Evolutionary conservation across 1,284 basidiomycete species (phyloP).

Genomic region (Papiliotrema nemorosa): DNA sequence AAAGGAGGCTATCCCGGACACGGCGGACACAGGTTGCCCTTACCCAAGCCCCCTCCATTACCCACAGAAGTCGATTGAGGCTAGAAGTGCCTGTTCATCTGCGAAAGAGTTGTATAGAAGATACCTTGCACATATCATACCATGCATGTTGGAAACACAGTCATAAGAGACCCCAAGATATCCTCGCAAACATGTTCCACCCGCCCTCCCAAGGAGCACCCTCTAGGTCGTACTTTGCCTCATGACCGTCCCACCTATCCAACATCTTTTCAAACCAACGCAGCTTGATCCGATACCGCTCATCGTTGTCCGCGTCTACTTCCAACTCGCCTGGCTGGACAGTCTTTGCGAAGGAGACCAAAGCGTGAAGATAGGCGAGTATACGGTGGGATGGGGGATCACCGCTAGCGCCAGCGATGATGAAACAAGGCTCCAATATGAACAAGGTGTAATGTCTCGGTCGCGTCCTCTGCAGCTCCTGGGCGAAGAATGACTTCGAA

Average conservation of each 20-base stretch:
- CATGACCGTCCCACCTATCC: slow-evolving; percentile 14
- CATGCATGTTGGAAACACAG: not conserved
- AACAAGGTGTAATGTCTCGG: slow-evolving; percentile 34
- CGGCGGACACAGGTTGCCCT: not conserved
- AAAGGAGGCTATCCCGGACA: not conserved
- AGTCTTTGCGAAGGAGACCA: slow-evolving; percentile 17
- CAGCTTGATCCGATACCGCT: slow-evolving; percentile 17
- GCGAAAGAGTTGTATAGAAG: not conserved
- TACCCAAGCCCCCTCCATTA: slow-evolving; percentile 3
- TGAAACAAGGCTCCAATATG: slow-evolving; percentile 30
- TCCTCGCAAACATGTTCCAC: slow-evolving; percentile 25
- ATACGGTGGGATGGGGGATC: slow-evolving; percentile 2
- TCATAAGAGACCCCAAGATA: slow-evolving; percentile 26
- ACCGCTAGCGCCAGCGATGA: slow-evolving; percentile 18
- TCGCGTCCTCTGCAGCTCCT: slow-evolving; percentile 22
- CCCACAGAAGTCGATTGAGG: not conserved
- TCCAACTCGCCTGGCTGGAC: slow-evolving; percentile 25
- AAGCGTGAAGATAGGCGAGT: slow-evolving; percentile 9
- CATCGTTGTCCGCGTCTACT: slow-evolving; percentile 22
- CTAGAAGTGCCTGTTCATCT: slow-evolving; percentile 21
- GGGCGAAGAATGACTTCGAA: slow-evolving; percentile 17
- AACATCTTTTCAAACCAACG: slow-evolving; percentile 29
- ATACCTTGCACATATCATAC: slow-evolving; percentile 3
- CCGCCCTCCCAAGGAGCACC: slow-evolving; percentile 29
- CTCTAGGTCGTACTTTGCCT: slow-evolving; percentile 16